A percentile compares a stretch with the other conserved stretches of the same genome.
These are phyloP conservation scores for Sporothrix mexicana DNA, from an alignment of 2,329 filamentous ascomycete genomes.

Conservation along the genomic window DNA sequence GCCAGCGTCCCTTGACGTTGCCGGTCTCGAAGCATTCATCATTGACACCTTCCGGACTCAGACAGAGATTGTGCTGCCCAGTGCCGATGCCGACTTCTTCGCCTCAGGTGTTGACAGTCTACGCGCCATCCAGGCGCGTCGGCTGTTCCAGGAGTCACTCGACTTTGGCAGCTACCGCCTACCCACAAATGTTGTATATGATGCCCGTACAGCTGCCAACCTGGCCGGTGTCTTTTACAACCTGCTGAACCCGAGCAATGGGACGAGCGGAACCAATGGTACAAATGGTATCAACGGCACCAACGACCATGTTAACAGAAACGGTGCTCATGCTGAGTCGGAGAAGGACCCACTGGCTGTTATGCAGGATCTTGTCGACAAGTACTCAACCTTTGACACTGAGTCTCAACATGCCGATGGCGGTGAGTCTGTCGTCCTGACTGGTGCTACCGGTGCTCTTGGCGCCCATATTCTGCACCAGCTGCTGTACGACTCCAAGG, in stretches of 20 bases:
- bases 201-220: constrained; percentile 47
- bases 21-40: constrained; percentile 46
- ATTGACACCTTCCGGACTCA: constrained; percentile 42
- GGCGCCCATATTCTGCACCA: constrained; percentile 49
- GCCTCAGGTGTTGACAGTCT: constrained; percentile 54
- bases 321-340: not conserved
- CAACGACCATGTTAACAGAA: not conserved
- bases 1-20: constrained; percentile 37
- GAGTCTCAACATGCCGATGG: constrained; percentile 22
- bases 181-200: constrained; percentile 51
- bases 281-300: not conserved
- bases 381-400: constrained; percentile 49
- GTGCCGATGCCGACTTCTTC: constrained; percentile 50
- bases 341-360: not conserved
- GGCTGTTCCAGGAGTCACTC: constrained; percentile 49
- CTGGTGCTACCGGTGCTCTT: constrained; percentile 53
- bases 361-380: constrained; percentile 55
- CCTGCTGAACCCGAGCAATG: constrained; percentile 20
- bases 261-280: constrained; percentile 37
- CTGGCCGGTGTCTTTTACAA: constrained; percentile 46
- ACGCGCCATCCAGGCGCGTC: constrained; percentile 53
- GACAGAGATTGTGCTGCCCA: constrained; percentile 44
- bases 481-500: constrained; percentile 46
- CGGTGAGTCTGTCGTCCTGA: constrained; percentile 42
- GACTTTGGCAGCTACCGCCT: constrained; percentile 45